A percentile compares a stretch with the other conserved stretches of the same genome.
Conservation (phyloP, 345 rosid genomes). For the Balakata baccata region DNA sequence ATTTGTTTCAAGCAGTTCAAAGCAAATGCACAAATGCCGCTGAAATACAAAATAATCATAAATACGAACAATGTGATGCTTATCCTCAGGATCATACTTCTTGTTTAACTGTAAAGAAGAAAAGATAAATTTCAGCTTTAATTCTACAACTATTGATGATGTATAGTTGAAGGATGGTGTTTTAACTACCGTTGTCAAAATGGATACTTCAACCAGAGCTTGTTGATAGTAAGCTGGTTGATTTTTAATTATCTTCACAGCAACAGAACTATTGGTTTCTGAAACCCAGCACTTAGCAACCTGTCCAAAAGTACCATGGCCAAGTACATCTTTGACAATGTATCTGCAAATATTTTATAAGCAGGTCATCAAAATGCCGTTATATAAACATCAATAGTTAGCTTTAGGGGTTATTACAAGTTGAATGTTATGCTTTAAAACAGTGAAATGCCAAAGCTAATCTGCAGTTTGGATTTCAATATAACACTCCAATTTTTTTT, state of each 20-base stretch:
- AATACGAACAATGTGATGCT: conserved; percentile 96
- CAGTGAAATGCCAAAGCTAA: not conserved
- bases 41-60: conserved; percentile 85
- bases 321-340: conserved; percentile 95
- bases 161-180: conserved; percentile 21
- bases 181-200: conserved; percentile 70
- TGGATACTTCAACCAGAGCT: conserved; percentile 97
- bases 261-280: conserved; percentile 65
- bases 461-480: not conserved
- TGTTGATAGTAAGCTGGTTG: conserved; percentile 98
- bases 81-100: conserved; percentile 97
- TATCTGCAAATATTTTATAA: conserved; percentile 51
- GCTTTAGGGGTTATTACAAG: not conserved
- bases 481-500: not conserved
- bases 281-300: conserved; percentile 97
- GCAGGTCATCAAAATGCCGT: not conserved
- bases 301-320: conserved; percentile 99
- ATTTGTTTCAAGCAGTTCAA: conserved; percentile 93
- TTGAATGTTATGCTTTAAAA: not conserved
- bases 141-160: conserved; percentile 3
- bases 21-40: conserved; percentile 89
- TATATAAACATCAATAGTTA: too few species aligned
- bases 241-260: conserved; percentile 95
- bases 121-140: conserved; percentile 7
- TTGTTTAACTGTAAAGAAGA: conserved; percentile 71